Evolutionary conservation across 805 yeast genomes (phyloP), one percentile per base, ranked within the genome.

Genomic region (Yamadazyma paraphyllophila): DNA sequence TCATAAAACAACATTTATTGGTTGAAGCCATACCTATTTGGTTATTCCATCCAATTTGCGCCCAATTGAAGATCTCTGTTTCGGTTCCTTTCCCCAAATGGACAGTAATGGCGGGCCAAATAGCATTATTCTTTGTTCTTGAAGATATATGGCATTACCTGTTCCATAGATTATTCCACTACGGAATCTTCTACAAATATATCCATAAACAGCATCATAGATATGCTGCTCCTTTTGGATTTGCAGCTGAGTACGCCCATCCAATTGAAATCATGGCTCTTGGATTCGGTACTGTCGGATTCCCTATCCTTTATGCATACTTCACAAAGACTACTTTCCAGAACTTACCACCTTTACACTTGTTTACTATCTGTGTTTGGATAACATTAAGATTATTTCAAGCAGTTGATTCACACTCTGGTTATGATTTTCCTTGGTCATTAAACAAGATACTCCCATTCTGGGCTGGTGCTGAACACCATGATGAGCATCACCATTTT

Each of bases 381-480:
- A 85, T 92, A 60, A 76, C 87, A 7, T 69, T 88, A 58, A 82
- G 98, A 68, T 79, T 92, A 57, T 83, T 86, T 74, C 99, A 92
- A 76, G 99, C 99, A 24, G 92, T 92, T 48, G 99, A 92, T 65
- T 85, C 97, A 20, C 99, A 92, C 68, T 90, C 97, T 10, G 99
- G 98, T 48, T 94, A 92, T 69, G 98, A 92, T 65, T 92, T 92
- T 81, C 98, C 99, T 52, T 83, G 95, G 88, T 88, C 97, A 4
- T 76, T 92, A 61, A 94, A 89, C 70, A 89, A 90, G 63, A 82
- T 92, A 69, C 64, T 92, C 50, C 97, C 97, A 40, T 80, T 94
- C 71, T 91, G 98, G 97, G 96, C 97, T 3, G 98, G 98, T 54
- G 97, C 97, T 16, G 97, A 88, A 60, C 98, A 92, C 69, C 98